phyloP scores from a whole-genome alignment of 148 eudicot species.

The Arbutus unedo region DNA sequence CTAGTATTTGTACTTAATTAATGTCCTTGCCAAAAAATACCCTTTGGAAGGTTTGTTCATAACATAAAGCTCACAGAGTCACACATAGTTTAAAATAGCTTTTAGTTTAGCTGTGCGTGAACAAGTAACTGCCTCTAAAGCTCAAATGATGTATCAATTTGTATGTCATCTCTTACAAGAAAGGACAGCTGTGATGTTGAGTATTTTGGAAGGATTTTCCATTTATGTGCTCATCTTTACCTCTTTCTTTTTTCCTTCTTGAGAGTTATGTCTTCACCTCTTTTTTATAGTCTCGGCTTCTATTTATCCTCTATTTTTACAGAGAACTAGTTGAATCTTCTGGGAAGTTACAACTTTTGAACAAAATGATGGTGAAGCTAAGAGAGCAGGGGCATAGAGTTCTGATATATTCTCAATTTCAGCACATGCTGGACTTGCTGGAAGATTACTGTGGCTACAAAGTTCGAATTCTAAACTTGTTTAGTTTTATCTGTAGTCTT shows the following conservation, averaged over 20 bases:
- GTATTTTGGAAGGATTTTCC: neutral
- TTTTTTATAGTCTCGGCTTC: neutral
- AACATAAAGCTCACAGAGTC: neutral
- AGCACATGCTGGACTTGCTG: slow-evolving; percentile 86
- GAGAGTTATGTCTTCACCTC: neutral
- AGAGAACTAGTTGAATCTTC: slow-evolving; percentile 87
- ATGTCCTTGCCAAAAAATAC: neutral
- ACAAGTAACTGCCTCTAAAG: neutral
- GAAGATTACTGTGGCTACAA: slow-evolving; percentile 82
- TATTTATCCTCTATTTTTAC: slow-evolving; percentile 28
- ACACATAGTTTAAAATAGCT: neutral
- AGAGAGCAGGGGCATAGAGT: slow-evolving; percentile 98
- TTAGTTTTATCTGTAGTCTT: slow-evolving; percentile 7
- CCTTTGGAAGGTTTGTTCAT: neutral
- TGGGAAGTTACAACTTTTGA: slow-evolving; percentile 81
- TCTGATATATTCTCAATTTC: slow-evolving; percentile 91
- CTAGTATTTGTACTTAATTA: neutral
- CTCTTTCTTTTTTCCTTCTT: neutral
- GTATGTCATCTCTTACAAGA: neutral
- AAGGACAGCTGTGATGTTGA: neutral
- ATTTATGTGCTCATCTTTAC: neutral
- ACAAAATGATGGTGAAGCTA: slow-evolving; percentile 95
- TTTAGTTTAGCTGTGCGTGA: neutral
- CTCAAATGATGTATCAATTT: neutral
- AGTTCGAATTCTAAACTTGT: slow-evolving; percentile 33